Percentiles rank a stretch among this genome's conserved stretches.
Conservation (phyloP, 768 basidiomycete species). For the Lyophyllum atratum region DNA sequence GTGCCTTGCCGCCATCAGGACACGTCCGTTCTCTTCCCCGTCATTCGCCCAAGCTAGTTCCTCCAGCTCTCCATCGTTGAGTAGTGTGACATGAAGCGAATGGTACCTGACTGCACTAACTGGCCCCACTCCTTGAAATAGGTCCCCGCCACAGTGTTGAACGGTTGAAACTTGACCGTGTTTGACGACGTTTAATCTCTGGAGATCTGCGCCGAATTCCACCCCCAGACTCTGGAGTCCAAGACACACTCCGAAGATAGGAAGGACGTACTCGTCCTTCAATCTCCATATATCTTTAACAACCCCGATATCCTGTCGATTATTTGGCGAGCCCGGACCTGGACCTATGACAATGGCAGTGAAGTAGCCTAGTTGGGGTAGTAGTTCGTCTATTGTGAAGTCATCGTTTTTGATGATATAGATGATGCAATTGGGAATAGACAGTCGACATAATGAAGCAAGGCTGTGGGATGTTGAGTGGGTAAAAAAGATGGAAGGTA, state of each 20-base stretch:
- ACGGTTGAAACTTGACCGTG: slow-evolving; percentile 76
- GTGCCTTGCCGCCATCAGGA: slow-evolving; percentile 78
- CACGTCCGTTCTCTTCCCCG: slow-evolving; percentile 61
- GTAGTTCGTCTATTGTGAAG: slow-evolving; percentile 48
- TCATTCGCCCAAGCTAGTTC: slow-evolving; percentile 76
- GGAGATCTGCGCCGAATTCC: slow-evolving; percentile 63
- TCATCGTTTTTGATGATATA: slow-evolving; percentile 77
- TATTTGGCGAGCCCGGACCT: slow-evolving; percentile 77
- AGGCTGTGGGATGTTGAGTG: slow-evolving; percentile 45
- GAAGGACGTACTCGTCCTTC: slow-evolving; percentile 49
- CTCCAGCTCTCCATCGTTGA: slow-evolving; percentile 50
- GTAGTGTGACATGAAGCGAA: slow-evolving; percentile 66
- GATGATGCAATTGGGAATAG: slow-evolving; percentile 62
- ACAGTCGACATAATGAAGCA: slow-evolving; percentile 65
- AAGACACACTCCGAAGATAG: slow-evolving; percentile 83
- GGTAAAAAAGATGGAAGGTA: neutral
- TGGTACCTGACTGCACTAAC: slow-evolving; percentile 78
- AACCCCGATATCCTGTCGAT: slow-evolving; percentile 63
- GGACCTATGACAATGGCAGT: slow-evolving; percentile 75
- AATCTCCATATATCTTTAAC: slow-evolving; percentile 74
- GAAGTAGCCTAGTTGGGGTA: slow-evolving; percentile 58
- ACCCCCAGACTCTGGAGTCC: slow-evolving; percentile 77
- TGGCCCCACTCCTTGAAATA: slow-evolving; percentile 59
- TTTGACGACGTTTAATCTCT: slow-evolving; percentile 67
- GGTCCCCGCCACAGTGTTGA: slow-evolving; percentile 53